phyloP scores from a whole-genome alignment of 225 moss, liverwort and hornwort genomes.

The Asterella californica region DNA sequence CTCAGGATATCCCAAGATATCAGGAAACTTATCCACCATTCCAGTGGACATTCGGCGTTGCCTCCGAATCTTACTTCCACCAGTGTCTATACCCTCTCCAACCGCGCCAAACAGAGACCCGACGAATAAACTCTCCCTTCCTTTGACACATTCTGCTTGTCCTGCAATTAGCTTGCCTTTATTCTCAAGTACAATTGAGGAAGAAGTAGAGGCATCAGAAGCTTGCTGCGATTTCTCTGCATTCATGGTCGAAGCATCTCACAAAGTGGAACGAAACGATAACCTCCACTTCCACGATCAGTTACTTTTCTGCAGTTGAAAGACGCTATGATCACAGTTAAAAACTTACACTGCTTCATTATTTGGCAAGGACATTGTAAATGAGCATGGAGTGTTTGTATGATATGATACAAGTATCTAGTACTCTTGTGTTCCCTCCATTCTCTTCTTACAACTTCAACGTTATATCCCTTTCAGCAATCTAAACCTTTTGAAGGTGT shows the following conservation, averaged over 20 bases:
- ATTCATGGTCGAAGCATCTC: constrained; percentile 2
- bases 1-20: neutral
- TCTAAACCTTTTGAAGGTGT: no score
- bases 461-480: no score
- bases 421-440: no score
- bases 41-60: constrained; percentile 37
- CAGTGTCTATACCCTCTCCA: neutral
- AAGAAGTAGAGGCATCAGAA: neutral
- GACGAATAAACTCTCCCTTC: neutral
- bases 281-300: neutral
- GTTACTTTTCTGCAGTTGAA: neutral
- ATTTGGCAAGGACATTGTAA: no score
- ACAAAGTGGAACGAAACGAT: neutral
- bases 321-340: neutral
- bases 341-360: no score
- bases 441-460: no score
- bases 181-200: neutral
- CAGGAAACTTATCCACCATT: neutral
- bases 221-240: neutral
- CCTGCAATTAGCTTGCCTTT: neutral
- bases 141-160: neutral
- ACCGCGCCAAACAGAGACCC: neutral
- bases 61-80: neutral
- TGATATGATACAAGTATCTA: no score
- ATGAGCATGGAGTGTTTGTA: no score